Evolutionary conservation across 2,329 filamentous ascomycete genomes (phyloP).

Genomic region (Hymenoscyphus scutula): DNA sequence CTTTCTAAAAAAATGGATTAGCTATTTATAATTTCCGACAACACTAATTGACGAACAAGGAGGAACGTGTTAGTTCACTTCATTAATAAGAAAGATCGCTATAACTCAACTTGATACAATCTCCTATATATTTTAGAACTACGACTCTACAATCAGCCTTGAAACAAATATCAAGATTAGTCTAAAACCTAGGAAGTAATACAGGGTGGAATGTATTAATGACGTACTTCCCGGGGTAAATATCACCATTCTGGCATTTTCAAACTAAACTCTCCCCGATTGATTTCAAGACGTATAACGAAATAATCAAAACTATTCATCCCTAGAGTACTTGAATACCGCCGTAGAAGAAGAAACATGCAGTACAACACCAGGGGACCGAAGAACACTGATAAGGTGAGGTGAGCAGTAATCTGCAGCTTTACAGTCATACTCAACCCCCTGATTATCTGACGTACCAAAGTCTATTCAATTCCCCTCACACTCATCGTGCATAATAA

Average conservation of each 20-base stretch:
- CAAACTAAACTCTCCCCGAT: neutral
- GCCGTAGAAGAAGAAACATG: neutral
- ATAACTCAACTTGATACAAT: neutral
- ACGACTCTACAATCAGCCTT: neutral
- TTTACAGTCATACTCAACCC: too few relatives aligned
- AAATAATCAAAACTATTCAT: neutral
- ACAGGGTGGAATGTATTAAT: neutral
- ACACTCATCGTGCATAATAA: neutral
- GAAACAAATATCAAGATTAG: neutral
- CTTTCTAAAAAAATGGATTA: neutral
- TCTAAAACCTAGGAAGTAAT: neutral
- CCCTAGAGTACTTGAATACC: neutral
- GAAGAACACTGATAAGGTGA: neutral
- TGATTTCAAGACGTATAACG: neutral
- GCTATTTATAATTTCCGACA: neutral
- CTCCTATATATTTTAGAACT: neutral
- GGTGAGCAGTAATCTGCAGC: neutral
- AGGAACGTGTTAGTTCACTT: neutral
- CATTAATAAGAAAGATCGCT: neutral
- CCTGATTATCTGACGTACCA: neutral
- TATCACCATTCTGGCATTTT: neutral
- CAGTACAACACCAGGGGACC: neutral
- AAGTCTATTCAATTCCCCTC: neutral
- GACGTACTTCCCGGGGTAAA: neutral
- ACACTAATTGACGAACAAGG: neutral